phyloP scores from a whole-genome alignment of 2,329 filamentous ascomycete genomes.

The Aspergillus niger region DNA sequence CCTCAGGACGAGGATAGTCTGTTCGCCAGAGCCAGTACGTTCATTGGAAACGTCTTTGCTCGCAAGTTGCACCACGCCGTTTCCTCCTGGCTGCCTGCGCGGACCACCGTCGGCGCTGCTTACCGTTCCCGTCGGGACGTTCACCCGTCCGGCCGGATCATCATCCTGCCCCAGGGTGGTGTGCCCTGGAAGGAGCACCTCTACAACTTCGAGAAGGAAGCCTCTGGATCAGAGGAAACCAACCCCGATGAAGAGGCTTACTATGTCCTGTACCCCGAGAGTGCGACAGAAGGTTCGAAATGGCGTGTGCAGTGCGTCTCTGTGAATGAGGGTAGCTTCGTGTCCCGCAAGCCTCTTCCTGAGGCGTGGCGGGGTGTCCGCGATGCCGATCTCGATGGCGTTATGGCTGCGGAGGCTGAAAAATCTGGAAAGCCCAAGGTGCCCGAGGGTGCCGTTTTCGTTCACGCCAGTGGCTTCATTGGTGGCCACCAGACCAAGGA shows the following conservation, averaged over 20 bases:
- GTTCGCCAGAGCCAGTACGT: conserved; percentile 74
- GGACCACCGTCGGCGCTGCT: conserved; percentile 73
- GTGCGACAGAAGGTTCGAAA: conserved; percentile 70
- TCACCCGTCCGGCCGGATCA: conserved; percentile 74
- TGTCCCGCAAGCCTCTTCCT: conserved; percentile 87
- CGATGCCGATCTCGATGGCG: conserved; percentile 76
- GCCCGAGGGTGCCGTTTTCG: conserved; percentile 72
- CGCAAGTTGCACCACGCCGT: conserved; percentile 76
- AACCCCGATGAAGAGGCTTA: conserved; percentile 62
- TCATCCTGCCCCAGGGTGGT: conserved; percentile 76
- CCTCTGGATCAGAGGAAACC: conserved; percentile 35
- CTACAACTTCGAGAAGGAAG: conserved; percentile 76
- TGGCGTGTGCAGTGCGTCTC: conserved; percentile 96
- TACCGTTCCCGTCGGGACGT: conserved; percentile 68
- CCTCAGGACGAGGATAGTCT: conserved; percentile 79
- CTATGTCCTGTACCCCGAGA: conserved; percentile 92
- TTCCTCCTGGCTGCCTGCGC: conserved; percentile 81
- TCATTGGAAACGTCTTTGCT: conserved; percentile 88
- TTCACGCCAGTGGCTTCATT: conserved; percentile 94
- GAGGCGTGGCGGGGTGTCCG: conserved; percentile 90
- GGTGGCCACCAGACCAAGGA: conserved; percentile 92
- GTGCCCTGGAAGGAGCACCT: conserved; percentile 96
- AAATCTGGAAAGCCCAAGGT: conserved; percentile 41
- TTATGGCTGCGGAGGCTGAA: conserved; percentile 45
- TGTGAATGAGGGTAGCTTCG: conserved; percentile 79